Percentiles rank a stretch among this genome's conserved stretches.
Evolutionary conservation across 2,329 filamentous ascomycete species (phyloP).

Genomic region (Daldinia eschscholtzii): DNA sequence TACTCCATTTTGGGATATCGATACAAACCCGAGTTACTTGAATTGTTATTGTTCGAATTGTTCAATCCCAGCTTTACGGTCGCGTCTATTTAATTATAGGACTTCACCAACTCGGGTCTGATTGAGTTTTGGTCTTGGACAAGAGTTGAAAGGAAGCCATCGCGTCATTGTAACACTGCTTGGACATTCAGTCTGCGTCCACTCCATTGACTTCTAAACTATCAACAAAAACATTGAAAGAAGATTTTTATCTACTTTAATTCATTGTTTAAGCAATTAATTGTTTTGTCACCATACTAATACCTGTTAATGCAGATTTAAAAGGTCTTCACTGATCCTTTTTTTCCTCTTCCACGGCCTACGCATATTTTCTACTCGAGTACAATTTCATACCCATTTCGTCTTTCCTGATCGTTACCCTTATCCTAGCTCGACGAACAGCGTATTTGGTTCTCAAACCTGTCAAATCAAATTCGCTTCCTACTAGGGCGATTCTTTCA

Average conservation of each 20-base stretch:
- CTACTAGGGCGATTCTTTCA: constrained; percentile 6
- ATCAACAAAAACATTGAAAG: constrained; percentile 1
- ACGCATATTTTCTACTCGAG: constrained; percentile 30
- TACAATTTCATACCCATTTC: constrained; percentile 11
- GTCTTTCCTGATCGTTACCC: constrained; percentile 7
- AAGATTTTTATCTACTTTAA: neutral
- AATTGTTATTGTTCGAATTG: constrained; percentile 6
- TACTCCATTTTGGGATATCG: constrained; percentile 8
- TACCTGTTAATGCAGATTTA: constrained; percentile 12
- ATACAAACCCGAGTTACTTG: constrained; percentile 25
- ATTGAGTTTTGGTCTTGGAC: neutral
- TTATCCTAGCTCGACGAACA: constrained; percentile 7
- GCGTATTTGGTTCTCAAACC: neutral
- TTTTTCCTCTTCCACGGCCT: constrained; percentile 27
- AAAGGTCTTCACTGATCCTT: constrained; percentile 40
- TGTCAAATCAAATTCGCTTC: neutral
- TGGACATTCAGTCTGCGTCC: neutral
- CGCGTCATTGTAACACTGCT: neutral
- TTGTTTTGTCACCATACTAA: constrained; percentile 26
- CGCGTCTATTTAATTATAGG: neutral
- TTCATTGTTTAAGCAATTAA: constrained; percentile 27
- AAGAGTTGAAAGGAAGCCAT: constrained; percentile 2
- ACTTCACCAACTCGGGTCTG: too few relatives aligned
- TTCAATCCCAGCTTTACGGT: neutral
- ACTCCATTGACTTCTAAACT: neutral